Evolutionary conservation across 2,329 filamentous ascomycete genomes (phyloP).

Genomic region (Tolypocladium sp.): DNA sequence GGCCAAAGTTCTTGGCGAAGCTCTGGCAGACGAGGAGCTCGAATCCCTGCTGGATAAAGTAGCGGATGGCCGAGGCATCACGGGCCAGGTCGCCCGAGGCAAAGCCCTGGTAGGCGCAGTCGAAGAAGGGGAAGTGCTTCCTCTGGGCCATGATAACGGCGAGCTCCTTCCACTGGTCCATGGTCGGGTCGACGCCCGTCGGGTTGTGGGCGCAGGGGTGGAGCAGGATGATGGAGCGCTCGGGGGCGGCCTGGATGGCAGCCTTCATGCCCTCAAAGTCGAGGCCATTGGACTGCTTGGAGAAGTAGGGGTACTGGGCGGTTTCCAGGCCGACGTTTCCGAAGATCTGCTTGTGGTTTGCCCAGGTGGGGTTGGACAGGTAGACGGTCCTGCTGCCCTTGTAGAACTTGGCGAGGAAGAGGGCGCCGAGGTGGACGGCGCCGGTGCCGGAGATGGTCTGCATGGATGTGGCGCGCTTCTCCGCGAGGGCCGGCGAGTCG

Average conservation of each 20-base stretch:
- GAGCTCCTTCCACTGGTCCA: constrained; percentile 90
- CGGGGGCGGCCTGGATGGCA: constrained; percentile 60
- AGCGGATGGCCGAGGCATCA: constrained; percentile 86
- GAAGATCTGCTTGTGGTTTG: constrained; percentile 98
- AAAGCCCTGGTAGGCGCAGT: constrained; percentile 96
- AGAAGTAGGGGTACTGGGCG: constrained; percentile 89
- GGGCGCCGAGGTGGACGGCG: constrained; percentile 83
- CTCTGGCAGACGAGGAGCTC: constrained; percentile 83
- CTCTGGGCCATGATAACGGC: constrained; percentile 66
- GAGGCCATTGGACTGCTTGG: constrained; percentile 76
- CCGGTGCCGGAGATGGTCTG: constrained; percentile 98
- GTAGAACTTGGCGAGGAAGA: constrained; percentile 94
- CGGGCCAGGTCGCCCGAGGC: constrained; percentile 79
- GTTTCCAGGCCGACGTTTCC: constrained; percentile 73
- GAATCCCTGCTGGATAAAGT: constrained; percentile 89
- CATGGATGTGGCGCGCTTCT: constrained; percentile 72
- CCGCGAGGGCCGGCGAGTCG: constrained; percentile 70
- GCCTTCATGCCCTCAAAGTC: constrained; percentile 84
- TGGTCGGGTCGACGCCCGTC: constrained; percentile 89
- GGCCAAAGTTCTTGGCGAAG: constrained; percentile 96
- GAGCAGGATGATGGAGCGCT: constrained; percentile 77
- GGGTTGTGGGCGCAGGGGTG: constrained; percentile 98
- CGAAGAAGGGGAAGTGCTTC: constrained; percentile 95
- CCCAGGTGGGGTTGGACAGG: constrained; percentile 93
- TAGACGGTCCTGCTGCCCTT: constrained; percentile 67